These are phyloP conservation scores for Parastagonospora nodorum DNA, from an alignment of 2,329 filamentous ascomycete species.

Conservation along the genomic window DNA sequence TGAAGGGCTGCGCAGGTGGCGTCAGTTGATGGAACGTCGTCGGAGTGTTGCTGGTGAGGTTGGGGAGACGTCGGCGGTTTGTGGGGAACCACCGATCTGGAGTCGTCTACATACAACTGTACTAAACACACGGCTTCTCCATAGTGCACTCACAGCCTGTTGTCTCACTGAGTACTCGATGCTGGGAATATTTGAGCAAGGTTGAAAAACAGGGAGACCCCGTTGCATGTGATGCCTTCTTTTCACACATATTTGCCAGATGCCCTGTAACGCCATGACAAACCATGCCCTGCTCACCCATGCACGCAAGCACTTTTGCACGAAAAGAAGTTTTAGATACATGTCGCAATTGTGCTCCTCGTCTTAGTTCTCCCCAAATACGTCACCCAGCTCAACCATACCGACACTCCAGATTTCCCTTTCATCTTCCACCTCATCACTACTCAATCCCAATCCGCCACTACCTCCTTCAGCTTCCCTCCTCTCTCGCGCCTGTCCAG, in stretches of 20 bases:
- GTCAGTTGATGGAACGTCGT: constrained; percentile 25
- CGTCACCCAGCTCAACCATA: constrained; percentile 78
- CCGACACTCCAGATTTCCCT: constrained; percentile 95
- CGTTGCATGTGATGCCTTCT: not conserved
- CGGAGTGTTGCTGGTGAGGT: constrained; percentile 16
- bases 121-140: not conserved
- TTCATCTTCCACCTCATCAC: constrained; percentile 93
- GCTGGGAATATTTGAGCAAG: too few relatives aligned
- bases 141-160: too few relatives aligned
- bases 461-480: constrained; percentile 89
- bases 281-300: not conserved
- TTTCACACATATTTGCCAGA: not conserved
- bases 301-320: not conserved
- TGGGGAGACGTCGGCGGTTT: constrained; percentile 28
- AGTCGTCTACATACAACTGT: not conserved
- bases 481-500: constrained; percentile 84
- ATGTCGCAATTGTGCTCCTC: not conserved
- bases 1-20: constrained; percentile 17
- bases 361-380: constrained; percentile 29
- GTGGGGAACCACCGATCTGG: constrained; percentile 16
- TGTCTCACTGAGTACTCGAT: too few relatives aligned
- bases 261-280: not conserved
- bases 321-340: not conserved
- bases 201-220: too few relatives aligned
- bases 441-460: constrained; percentile 81